Conservation (phyloP, 371 early-diverging fungal genomes). For the Dichotomocladium elegans region DNA sequence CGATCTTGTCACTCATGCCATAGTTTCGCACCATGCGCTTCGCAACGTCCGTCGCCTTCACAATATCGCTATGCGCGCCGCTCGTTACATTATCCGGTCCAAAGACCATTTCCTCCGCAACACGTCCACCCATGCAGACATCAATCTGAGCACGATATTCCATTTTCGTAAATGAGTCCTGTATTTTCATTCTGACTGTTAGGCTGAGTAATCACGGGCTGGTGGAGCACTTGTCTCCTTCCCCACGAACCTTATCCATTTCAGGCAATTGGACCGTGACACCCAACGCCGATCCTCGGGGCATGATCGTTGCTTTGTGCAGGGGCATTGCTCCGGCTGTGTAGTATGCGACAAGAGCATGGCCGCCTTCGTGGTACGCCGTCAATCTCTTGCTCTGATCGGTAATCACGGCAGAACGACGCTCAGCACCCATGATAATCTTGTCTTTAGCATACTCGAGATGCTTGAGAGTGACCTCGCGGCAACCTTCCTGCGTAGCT, state of each 20-base stretch:
- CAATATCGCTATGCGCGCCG: conserved; percentile 90
- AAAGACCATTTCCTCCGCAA: conserved; percentile 94
- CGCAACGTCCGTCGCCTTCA: conserved; percentile 89
- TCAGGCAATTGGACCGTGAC: conserved; percentile 95
- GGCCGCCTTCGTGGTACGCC: conserved; percentile 98
- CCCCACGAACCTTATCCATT: conserved; percentile 71
- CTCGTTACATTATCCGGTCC: conserved; percentile 92
- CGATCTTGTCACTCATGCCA: conserved; percentile 94
- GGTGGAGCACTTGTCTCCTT: no score
- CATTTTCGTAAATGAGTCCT: conserved; percentile 73
- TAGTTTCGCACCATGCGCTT: conserved; percentile 87
- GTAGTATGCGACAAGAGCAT: conserved; percentile 92
- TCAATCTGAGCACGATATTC: conserved; percentile 90
- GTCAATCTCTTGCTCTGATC: conserved; percentile 84
- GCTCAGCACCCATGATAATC: conserved; percentile 96
- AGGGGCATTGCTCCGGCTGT: conserved; percentile 96
- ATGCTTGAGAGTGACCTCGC: conserved; percentile 70
- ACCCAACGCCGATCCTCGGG: conserved; percentile 90
- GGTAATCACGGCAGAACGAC: conserved; percentile 87
- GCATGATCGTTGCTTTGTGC: conserved; percentile 98
- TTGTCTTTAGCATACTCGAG: conserved; percentile 97
- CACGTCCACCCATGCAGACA: conserved; percentile 96
- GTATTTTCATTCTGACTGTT: no score
- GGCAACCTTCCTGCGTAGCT: conserved; percentile 77
- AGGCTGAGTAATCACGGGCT: no score